Conservation (phyloP, 495 filamentous ascomycete species). For the Sabuloglossum arenarium region DNA sequence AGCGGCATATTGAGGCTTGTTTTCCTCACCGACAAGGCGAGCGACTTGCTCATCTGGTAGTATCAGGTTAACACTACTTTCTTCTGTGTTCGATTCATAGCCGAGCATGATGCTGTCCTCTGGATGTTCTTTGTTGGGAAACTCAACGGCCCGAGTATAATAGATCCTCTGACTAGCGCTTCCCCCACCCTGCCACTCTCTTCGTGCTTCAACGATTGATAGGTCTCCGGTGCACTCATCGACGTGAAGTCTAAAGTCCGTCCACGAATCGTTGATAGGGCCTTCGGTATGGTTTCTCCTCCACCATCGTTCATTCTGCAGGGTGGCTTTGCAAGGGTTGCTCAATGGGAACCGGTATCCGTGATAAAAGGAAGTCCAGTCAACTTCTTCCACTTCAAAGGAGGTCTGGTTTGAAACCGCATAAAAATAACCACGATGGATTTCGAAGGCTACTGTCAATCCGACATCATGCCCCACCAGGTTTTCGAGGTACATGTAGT, state of each 20-base stretch:
- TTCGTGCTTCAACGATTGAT: conserved; percentile 46
- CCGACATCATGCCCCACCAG: conserved; percentile 44
- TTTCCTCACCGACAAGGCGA: background rate
- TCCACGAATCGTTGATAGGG: conserved; percentile 61
- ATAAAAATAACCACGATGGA: conserved; percentile 48
- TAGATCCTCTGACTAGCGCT: conserved; percentile 45
- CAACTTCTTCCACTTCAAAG: conserved; percentile 39
- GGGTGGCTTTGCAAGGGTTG: conserved; percentile 15
- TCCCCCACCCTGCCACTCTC: conserved; percentile 41
- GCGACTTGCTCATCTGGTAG: background rate
- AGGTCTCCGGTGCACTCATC: conserved; percentile 40
- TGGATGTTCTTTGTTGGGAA: conserved; percentile 17
- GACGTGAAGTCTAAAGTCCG: conserved; percentile 37
- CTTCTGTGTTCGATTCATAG: conserved; percentile 9
- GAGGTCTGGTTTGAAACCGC: conserved; percentile 44
- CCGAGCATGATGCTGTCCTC: conserved; percentile 17
- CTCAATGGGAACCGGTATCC: conserved; percentile 38
- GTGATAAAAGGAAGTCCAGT: conserved; percentile 53
- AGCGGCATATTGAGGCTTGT: background rate
- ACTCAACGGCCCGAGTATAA: conserved; percentile 38
- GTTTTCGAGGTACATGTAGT: conserved; percentile 25
- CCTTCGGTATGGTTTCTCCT: conserved; percentile 50
- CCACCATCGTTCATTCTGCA: conserved; percentile 29
- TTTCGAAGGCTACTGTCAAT: conserved; percentile 49
- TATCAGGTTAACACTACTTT: background rate